Base-by-base conservation (phyloP, 148 eudicot species). In the Vaccinium darrowii region DNA sequence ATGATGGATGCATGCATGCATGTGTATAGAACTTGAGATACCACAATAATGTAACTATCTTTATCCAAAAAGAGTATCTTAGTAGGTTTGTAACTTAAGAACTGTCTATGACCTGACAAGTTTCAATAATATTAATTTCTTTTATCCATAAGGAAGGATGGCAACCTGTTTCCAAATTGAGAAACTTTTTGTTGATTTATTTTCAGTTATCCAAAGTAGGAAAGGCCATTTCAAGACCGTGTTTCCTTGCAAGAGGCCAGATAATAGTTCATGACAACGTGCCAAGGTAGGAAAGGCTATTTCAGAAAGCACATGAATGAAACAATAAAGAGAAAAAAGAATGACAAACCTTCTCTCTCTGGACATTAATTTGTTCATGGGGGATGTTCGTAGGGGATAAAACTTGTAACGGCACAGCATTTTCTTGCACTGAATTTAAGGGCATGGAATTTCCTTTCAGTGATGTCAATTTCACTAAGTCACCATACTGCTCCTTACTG, bases 281-380 rank as follows among this genome's bases (percentile, higher is more conserved):
- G 16, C 67, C 78, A 86, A 15, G 49, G 18, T 47, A 12, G 16
- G 21, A 75, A 5, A 18, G 52, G 78, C 82, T 67, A n/a, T 15
- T n/a, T 43, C 51, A 58, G 19, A 43, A n/a, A 71, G 63, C 74
- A 69, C 18, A 27, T 11, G 8, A 69, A 25, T 27, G 43, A 30
- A 69, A 69, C 27, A 69, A 27, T 14, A 60, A 60, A n/a, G 56
- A 50, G 76, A 71, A n/a, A 77, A 30, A 18, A 84, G 83, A 82
- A 73, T 77, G 36, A 53, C 86, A 73, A 85, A 90, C 90, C 91
- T 86, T 84, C 71, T 88, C 89, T 76, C 81, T 86, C 76, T 83
- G 85, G 81, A 87, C 80, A 39, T 76, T 78, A 65, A 77, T 80
- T 58, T 88, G 90, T 82, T 80, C 90, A 52, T 86, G 84, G 63